Evolutionary conservation across 495 filamentous ascomycete species (phyloP), one percentile per base, ranked within the genome.

Genomic region (Xylaria scruposa): DNA sequence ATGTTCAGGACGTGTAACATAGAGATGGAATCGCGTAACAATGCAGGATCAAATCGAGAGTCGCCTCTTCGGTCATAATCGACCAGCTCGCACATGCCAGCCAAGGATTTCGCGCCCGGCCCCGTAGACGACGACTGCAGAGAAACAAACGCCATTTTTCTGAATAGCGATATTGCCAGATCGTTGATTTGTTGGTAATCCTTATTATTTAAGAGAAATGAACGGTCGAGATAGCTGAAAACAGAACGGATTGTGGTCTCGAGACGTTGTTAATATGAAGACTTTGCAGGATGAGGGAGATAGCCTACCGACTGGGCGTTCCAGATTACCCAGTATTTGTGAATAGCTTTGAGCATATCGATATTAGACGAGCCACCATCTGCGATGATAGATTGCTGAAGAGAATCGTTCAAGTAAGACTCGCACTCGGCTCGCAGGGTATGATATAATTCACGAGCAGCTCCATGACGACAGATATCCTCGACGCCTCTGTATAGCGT

Each of bases 221-320:
- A 93, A 70, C 96, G 90, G 76, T 99, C 95, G 67, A 99, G 85
- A 73, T 94, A 98, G 77, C 92, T 95, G 83, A 97, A 98, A 40
- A 97, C 91, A 71, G 90, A 94, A 68, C 93, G 88, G 64, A 99
- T 85, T 24, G 88, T 90, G 49, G 88, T 86, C 93, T 71, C 19
- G 21, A 31, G 1, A 40, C 26, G 19, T 26, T 60, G 62, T 71
- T 42, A 71, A 67, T 40, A 66, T 54, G 42, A 19, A 19, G 15
- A 4, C n/a, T 15, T 46, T 13, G 21, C 1, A 29, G 12, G 33
- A 71, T n/a, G 24, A 33, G 62, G 1, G 70, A 31, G 38, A 69
- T 65, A 51, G 74, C 72, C 61, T 87, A 93, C 90, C 81, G 96
- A 79, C 81, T 94, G 93, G 68, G 85, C 80, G 73, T 89, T 90